These are phyloP conservation scores for Globisporangium nunn DNA, from an alignment of 352 stramenopile genomes.

Conservation along the genomic window DNA sequence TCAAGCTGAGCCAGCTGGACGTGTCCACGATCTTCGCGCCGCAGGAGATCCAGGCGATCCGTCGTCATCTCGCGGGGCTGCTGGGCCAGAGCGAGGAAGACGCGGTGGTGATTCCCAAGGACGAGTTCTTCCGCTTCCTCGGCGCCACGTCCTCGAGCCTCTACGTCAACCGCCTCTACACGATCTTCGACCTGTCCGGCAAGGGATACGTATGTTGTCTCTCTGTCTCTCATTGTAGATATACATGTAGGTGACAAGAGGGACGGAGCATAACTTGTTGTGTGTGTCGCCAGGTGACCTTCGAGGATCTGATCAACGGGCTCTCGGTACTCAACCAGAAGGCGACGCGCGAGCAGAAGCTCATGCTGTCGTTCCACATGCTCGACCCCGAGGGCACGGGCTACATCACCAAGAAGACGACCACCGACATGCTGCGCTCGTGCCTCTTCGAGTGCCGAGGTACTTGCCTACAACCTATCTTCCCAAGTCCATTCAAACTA, in stretches of 20 bases:
- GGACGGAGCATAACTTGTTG: not conserved
- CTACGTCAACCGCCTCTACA: constrained; percentile 82
- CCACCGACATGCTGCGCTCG: constrained; percentile 72
- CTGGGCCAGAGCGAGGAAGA: constrained; percentile 62
- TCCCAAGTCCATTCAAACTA: no score
- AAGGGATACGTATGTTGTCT: constrained; percentile 49
- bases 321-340: constrained; percentile 82
- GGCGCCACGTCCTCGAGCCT: constrained; percentile 62
- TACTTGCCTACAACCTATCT: constrained; percentile 9
- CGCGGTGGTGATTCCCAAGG: constrained; percentile 70
- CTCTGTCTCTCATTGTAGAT: not conserved
- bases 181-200: constrained; percentile 77
- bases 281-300: constrained; percentile 45
- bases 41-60: constrained; percentile 74
- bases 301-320: constrained; percentile 76
- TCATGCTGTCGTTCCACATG: constrained; percentile 82
- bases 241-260: not conserved
- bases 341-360: constrained; percentile 79
- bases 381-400: constrained; percentile 71
- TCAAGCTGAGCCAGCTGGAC: constrained; percentile 68
- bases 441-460: constrained; percentile 82
- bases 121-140: constrained; percentile 85
- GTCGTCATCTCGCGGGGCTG: constrained; percentile 62
- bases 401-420: constrained; percentile 81
- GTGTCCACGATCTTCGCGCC: constrained; percentile 67